Evolutionary conservation across 2,329 filamentous ascomycete genomes (phyloP).

Genomic region (Hypoxylon sp.): DNA sequence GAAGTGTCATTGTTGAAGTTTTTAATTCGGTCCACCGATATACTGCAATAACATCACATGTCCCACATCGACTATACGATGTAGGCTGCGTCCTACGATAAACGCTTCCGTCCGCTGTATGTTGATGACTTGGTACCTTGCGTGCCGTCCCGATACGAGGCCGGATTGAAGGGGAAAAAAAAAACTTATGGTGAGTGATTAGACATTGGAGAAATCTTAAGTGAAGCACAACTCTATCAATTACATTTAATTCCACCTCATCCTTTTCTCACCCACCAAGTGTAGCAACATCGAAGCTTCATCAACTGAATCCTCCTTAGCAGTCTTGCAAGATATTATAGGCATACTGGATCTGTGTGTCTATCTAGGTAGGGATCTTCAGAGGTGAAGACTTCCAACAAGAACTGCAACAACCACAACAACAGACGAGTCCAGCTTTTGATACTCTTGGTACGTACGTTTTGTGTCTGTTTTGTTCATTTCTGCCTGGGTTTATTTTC

Average conservation of each 20-base stretch:
- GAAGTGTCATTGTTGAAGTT: neutral
- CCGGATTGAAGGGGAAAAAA: neutral
- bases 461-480: neutral
- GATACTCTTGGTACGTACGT: neutral
- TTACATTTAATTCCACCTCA: neutral
- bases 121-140: neutral
- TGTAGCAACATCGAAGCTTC: neutral
- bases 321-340: neutral
- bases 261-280: neutral
- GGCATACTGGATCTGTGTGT: neutral
- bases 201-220: conserved; percentile 2
- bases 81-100: neutral
- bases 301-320: neutral
- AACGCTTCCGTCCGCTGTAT: neutral
- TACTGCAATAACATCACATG: neutral
- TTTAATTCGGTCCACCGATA: neutral
- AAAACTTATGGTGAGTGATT: neutral
- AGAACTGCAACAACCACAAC: neutral
- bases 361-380: neutral
- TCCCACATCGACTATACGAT: neutral
- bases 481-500: neutral
- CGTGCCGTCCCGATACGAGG: neutral
- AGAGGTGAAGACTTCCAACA: neutral
- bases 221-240: neutral
- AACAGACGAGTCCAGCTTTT: neutral